Percentiles rank a stretch among this genome's conserved stretches.
phyloP scores from a whole-genome alignment of 495 filamentous ascomycete species.

The Aspergillus homomorphus region DNA sequence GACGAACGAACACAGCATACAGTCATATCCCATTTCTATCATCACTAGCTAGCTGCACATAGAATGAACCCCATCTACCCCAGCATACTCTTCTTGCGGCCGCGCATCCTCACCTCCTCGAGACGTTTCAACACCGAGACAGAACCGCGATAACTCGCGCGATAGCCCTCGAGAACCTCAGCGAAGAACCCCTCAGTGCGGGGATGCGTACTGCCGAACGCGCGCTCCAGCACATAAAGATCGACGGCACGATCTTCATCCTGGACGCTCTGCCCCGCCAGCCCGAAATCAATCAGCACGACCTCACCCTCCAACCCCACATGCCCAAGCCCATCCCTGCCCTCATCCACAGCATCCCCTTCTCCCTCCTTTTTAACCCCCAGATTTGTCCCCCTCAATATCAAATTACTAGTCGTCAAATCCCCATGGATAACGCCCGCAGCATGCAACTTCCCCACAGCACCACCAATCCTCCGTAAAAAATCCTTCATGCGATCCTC shows the following conservation, averaged over 20 bases:
- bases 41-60: background rate
- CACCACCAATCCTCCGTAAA: slow-evolving; percentile 68
- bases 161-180: slow-evolving; percentile 60
- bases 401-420: slow-evolving; percentile 96
- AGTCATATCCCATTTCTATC: background rate
- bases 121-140: slow-evolving; percentile 67
- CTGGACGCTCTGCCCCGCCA: slow-evolving; percentile 74
- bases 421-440: slow-evolving; percentile 90
- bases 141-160: slow-evolving; percentile 55
- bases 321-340: slow-evolving; percentile 27
- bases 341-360: slow-evolving; percentile 21
- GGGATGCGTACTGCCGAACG: slow-evolving; percentile 95
- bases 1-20: slow-evolving; percentile 13
- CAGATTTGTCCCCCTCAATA: slow-evolving; percentile 47
- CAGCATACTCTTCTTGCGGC: slow-evolving; percentile 93
- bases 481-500: slow-evolving; percentile 49
- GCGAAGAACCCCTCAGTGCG: slow-evolving; percentile 74
- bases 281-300: slow-evolving; percentile 91
- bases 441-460: slow-evolving; percentile 76
- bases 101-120: slow-evolving; percentile 92
- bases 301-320: slow-evolving; percentile 63
- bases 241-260: slow-evolving; percentile 96
- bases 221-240: slow-evolving; percentile 92
- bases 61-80: slow-evolving; percentile 8
- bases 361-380: background rate